Base-by-base conservation (phyloP, 495 filamentous ascomycete genomes). In the Penicillium coprophilum region DNA sequence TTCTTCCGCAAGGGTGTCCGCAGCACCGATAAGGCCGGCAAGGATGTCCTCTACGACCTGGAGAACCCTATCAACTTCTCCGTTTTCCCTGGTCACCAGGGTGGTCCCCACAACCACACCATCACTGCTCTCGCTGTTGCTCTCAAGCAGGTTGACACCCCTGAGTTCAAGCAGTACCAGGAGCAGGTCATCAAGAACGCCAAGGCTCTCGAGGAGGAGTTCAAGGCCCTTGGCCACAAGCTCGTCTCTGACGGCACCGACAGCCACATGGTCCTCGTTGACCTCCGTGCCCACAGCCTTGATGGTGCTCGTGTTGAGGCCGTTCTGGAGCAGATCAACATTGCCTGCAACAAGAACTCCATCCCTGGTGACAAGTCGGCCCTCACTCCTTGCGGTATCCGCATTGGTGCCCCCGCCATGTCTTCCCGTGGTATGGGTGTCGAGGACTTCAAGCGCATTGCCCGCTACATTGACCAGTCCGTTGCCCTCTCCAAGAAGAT, bases 101-200 rank as follows among this genome's bases (percentile, higher is more conserved):
- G 95, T 69, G 95, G 95, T 50, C 95, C 95, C 27, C 95, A 99
- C 81, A 99, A 99, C 82, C 95, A 99, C 84, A 99, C 95, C 74
- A 99, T 99, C 77, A 99, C 95, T 38, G 95, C 95, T 61, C 83
- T 99, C 51, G 90, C 95, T 28, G 95, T 97, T 62, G 95, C 95
- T 45, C 83, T 99, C 59, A 94, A 96, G 81, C 95, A 99, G 80
- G 93, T 90, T 48, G 86, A 84, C 59, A 89, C 87, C 52, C 88
- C 90, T 34, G 94, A 96, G 73, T 99, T 97, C 85, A 94, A 91
- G 78, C 82, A 85, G 63, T 99, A 99, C 80, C 95, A 99, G 74
- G 74, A 92, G 73, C 87, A 91, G 75, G 92, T 97, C 28, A 82
- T 96, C 45, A 82, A 85, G 72, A 97, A 97, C 72, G 93, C 92